phyloP scores from a whole-genome alignment of 345 rosid genomes.

The Acer yangbiense region DNA sequence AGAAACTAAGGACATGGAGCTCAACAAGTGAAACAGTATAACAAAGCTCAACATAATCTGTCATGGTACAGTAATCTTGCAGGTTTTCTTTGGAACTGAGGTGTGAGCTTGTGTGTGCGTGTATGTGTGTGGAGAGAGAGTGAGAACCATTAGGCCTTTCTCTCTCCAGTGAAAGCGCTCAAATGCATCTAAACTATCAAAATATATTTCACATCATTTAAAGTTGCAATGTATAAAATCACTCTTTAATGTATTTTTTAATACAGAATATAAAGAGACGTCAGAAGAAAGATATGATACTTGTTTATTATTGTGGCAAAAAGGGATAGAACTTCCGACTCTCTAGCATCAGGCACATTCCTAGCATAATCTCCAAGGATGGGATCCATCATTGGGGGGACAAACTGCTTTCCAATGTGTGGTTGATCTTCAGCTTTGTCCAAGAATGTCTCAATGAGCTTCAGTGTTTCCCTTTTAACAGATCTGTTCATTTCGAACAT shows the following conservation, averaged over 20 bases:
- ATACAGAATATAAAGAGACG: neutral
- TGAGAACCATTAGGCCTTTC: neutral
- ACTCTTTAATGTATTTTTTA: neutral
- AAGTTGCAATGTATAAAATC: neutral
- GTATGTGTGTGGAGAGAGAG: neutral
- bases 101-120: neutral
- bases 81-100: neutral
- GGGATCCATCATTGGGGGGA: constrained; percentile 98
- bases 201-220: neutral
- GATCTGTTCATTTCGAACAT: constrained; percentile 55
- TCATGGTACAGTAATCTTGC: neutral
- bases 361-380: constrained; percentile 97
- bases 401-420: constrained; percentile 97
- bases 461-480: constrained; percentile 96
- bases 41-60: neutral
- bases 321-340: constrained; percentile 96
- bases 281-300: constrained; percentile 40
- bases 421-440: constrained; percentile 99
- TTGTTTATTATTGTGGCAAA: constrained; percentile 98
- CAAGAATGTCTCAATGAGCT: constrained; percentile 95
- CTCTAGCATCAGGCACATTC: constrained; percentile 99
- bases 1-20: neutral
- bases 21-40: neutral
- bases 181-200: neutral
- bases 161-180: neutral